A percentile compares a stretch with the other conserved stretches of the same genome.
Evolutionary conservation across 2,329 filamentous ascomycete species (phyloP).

Genomic region (Didymella pinodella): DNA sequence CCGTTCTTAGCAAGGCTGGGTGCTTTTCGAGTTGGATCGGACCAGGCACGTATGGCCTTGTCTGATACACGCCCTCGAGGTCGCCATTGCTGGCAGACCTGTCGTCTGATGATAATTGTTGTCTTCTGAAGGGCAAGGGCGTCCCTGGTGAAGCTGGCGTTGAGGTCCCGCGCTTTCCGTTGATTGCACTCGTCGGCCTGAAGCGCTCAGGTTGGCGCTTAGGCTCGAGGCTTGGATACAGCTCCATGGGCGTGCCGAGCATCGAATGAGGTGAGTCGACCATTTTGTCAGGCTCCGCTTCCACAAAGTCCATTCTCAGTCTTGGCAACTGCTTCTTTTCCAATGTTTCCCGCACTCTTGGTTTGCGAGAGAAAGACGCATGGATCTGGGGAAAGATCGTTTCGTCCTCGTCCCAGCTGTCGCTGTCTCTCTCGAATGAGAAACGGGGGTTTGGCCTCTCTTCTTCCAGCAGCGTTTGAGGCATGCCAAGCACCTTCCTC

Average conservation of each 20-base stretch:
- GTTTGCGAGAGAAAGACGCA: slow-evolving; percentile 32
- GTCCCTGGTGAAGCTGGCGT: slow-evolving; percentile 20
- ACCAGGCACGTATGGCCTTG: slow-evolving; percentile 51
- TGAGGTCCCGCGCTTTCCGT: slow-evolving; percentile 22
- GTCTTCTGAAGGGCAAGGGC: slow-evolving; percentile 9
- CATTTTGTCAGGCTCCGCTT: slow-evolving; percentile 26
- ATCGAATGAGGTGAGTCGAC: slow-evolving; percentile 41
- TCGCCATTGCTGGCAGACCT: slow-evolving; percentile 9
- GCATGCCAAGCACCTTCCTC: neutral
- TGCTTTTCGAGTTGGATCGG: slow-evolving; percentile 51
- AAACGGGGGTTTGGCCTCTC: neutral
- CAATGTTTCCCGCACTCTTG: slow-evolving; percentile 35
- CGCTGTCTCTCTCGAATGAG: neutral
- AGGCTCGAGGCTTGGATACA: slow-evolving; percentile 31
- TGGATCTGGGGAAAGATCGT: slow-evolving; percentile 7
- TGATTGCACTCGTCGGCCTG: slow-evolving; percentile 20
- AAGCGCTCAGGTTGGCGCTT: slow-evolving; percentile 13
- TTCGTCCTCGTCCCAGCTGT: slow-evolving; percentile 10
- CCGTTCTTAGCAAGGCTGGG: slow-evolving; percentile 45
- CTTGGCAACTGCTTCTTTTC: slow-evolving; percentile 31
- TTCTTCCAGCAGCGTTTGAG: neutral
- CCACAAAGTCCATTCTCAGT: slow-evolving; percentile 36
- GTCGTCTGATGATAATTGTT: slow-evolving; percentile 18
- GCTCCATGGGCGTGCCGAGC: slow-evolving; percentile 40
- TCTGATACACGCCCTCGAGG: slow-evolving; percentile 11